Evolutionary conservation across 441 rosid species (phyloP).

Genomic region (Adansonia rubrostipa): DNA sequence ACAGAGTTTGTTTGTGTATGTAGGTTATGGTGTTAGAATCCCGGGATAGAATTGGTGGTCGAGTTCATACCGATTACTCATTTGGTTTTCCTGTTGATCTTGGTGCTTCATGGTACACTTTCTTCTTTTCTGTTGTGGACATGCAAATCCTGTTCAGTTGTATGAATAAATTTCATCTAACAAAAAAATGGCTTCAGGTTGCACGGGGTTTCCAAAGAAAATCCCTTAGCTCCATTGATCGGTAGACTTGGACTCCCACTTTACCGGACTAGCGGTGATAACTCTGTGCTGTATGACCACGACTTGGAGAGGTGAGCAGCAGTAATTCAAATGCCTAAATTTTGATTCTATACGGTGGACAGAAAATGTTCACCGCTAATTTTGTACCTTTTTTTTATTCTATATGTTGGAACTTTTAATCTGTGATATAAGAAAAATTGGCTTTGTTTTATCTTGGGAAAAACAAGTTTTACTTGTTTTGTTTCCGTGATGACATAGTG

Average conservation of each 20-base stretch:
- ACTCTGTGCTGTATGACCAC: conserved; percentile 93
- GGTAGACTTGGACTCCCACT: conserved; percentile 89
- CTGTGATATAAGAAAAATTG: neutral
- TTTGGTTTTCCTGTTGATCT: conserved; percentile 94
- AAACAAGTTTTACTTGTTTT: neutral
- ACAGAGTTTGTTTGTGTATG: conserved; percentile 12
- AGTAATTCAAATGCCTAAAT: neutral
- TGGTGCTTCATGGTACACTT: conserved; percentile 88
- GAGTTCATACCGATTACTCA: conserved; percentile 82
- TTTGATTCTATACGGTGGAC: conserved; percentile 19
- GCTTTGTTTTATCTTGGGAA: neutral
- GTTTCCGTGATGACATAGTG: neutral
- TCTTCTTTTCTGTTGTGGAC: neutral
- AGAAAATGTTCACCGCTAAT: neutral
- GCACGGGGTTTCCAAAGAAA: conserved; percentile 95
- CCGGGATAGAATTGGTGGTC: conserved; percentile 87
- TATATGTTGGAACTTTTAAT: neutral
- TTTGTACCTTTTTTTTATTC: neutral
- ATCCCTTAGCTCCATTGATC: conserved; percentile 89
- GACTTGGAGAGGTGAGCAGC: conserved; percentile 85
- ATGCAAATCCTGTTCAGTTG: neutral
- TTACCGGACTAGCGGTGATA: conserved; percentile 94
- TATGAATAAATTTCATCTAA: neutral
- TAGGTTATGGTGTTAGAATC: conserved; percentile 92
- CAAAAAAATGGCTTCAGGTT: conserved; percentile 54